phyloP scores from a whole-genome alignment of 371 early-diverging fungal genomes.

The Funneliformis caledonium region DNA sequence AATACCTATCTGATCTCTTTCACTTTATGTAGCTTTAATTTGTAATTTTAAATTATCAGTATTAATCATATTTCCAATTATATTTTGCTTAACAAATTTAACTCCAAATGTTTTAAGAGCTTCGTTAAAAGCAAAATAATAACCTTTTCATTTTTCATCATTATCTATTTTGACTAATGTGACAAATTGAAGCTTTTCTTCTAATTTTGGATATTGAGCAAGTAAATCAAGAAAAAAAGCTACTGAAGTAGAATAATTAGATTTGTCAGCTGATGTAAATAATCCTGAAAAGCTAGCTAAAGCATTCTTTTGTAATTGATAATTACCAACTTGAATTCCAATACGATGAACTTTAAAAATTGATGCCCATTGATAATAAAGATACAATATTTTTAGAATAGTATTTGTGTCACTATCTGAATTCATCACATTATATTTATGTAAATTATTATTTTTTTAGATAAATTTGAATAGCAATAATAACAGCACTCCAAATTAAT shows the following conservation, averaged over 20 bases:
- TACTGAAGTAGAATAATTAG: too few species aligned
- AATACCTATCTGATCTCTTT: too few species aligned
- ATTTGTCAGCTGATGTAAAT: too few species aligned
- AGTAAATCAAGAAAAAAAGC: too few species aligned
- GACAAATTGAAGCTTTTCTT: too few species aligned
- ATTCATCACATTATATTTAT: not conserved
- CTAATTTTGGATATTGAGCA: too few species aligned
- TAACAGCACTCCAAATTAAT: conserved; percentile 23
- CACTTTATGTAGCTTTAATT: too few species aligned
- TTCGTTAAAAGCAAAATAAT: conserved; percentile 22
- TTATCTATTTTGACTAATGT: not conserved
- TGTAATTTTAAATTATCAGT: too few species aligned
- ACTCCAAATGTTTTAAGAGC: not conserved
- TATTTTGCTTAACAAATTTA: conserved; percentile 25
- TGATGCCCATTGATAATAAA: conserved; percentile 20
- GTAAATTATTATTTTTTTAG: not conserved
- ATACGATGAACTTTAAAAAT: too few species aligned
- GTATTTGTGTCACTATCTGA: not conserved
- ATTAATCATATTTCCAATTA: not conserved
- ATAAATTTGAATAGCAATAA: not conserved
- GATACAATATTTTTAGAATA: conserved; percentile 12
- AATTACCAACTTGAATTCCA: conserved; percentile 25
- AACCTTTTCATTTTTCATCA: not conserved
- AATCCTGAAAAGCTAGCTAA: too few species aligned
- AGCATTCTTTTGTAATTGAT: conserved; percentile 3